Conservation (phyloP, 2,329 filamentous ascomycete species). For the Lasiodiplodia sp. region DNA sequence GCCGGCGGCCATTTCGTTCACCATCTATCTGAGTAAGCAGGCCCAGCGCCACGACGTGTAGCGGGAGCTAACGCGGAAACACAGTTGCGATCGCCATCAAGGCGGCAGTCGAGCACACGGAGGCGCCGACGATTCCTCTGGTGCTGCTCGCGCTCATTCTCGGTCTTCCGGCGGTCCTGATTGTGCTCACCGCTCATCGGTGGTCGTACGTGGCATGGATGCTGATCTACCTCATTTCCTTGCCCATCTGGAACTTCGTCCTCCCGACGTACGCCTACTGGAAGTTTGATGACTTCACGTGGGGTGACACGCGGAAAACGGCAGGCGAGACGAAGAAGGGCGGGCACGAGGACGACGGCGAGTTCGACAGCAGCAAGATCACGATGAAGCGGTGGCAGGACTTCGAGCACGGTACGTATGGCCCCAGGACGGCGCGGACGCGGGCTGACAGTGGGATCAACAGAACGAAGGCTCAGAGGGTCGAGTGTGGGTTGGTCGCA, state of each 20-base stretch:
- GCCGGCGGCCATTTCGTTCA: slow-evolving; percentile 95
- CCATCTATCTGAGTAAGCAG: slow-evolving; percentile 87
- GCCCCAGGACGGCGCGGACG: neutral
- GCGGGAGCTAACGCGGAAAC: slow-evolving; percentile 37
- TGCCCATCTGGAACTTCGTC: slow-evolving; percentile 98
- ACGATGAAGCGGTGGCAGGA: slow-evolving; percentile 99
- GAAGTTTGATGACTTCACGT: slow-evolving; percentile 99
- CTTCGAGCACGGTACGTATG: slow-evolving; percentile 76
- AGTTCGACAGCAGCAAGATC: slow-evolving; percentile 98
- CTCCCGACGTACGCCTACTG: slow-evolving; percentile 94
- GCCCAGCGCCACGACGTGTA: neutral
- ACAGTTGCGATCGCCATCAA: slow-evolving; percentile 84
- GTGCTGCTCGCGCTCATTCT: slow-evolving; percentile 89
- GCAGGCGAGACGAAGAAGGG: slow-evolving; percentile 88
- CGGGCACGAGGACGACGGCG: slow-evolving; percentile 86
- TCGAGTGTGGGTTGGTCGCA: slow-evolving; percentile 45
- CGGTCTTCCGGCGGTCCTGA: slow-evolving; percentile 89
- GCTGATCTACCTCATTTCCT: slow-evolving; percentile 90
- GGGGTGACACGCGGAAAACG: slow-evolving; percentile 97
- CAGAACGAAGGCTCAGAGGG: slow-evolving; percentile 53
- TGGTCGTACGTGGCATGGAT: slow-evolving; percentile 95
- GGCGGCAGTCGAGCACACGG: slow-evolving; percentile 61
- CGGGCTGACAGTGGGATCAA: slow-evolving; percentile 38
- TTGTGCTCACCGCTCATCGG: slow-evolving; percentile 91
- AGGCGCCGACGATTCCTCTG: slow-evolving; percentile 85